A percentile compares a stretch with the other conserved stretches of the same genome.
Evolutionary conservation across 768 basidiomycete species (phyloP).

Genomic region (Lentinula detonsa): DNA sequence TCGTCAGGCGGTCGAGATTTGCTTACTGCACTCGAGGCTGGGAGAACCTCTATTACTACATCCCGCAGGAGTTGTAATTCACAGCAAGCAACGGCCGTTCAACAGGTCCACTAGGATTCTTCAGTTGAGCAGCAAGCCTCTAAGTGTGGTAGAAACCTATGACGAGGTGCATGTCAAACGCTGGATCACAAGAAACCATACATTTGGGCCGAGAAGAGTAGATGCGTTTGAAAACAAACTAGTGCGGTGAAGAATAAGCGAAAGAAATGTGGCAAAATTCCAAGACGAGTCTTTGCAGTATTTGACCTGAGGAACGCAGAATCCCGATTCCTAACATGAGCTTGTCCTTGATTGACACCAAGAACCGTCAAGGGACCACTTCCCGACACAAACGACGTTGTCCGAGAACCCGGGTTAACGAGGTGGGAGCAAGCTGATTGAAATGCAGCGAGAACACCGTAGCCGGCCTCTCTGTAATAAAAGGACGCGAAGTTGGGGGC

Average conservation of each 20-base stretch:
- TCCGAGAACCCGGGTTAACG: background rate
- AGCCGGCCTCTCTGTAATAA: constrained; percentile 5
- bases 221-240: background rate
- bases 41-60: constrained; percentile 6
- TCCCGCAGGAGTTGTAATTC: constrained; percentile 3
- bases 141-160: background rate
- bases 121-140: background rate
- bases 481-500: constrained; percentile 5
- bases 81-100: background rate
- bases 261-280: background rate
- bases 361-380: background rate
- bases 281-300: constrained; percentile 1
- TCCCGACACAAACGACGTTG: background rate
- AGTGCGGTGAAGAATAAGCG: constrained; percentile 1
- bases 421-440: background rate
- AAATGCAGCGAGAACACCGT: constrained; percentile 1
- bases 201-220: background rate
- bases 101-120: background rate
- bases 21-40: constrained; percentile 2
- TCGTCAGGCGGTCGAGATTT: background rate
- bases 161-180: background rate
- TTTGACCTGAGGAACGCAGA: background rate
- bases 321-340: background rate
- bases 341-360: background rate
- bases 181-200: background rate